These are phyloP conservation scores for Leptographium galeiforme DNA, from an alignment of 2,329 filamentous ascomycete species.

Conservation along the genomic window DNA sequence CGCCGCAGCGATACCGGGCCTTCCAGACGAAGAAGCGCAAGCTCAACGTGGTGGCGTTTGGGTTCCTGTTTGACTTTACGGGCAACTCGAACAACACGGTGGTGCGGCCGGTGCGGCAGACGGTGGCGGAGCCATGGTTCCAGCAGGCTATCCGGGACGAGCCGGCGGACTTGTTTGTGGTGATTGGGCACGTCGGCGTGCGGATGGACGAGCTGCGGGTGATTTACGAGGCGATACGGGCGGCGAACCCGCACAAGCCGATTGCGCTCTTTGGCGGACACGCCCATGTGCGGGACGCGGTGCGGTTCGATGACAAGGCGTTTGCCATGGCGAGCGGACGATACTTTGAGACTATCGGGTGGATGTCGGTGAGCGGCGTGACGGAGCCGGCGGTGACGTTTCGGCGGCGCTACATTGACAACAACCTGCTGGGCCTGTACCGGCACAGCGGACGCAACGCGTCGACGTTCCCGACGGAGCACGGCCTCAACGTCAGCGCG, in stretches of 20 bases:
- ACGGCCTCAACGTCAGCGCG: slow-evolving; percentile 57
- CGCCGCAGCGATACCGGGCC: slow-evolving; percentile 62
- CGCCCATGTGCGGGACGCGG: slow-evolving; percentile 75
- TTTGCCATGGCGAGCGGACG: slow-evolving; percentile 75
- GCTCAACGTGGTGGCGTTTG: slow-evolving; percentile 74
- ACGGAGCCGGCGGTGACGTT: slow-evolving; percentile 33
- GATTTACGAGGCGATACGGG: slow-evolving; percentile 67
- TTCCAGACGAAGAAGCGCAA: slow-evolving; percentile 86
- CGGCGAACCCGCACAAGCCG: slow-evolving; percentile 63
- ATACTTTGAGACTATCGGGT: slow-evolving; percentile 92
- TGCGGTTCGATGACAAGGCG: slow-evolving; percentile 63
- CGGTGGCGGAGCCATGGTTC: slow-evolving; percentile 80
- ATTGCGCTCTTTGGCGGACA: slow-evolving; percentile 91
- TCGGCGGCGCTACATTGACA: slow-evolving; percentile 78
- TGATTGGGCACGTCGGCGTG: slow-evolving; percentile 74
- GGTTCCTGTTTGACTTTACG: slow-evolving; percentile 89
- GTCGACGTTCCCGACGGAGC: slow-evolving; percentile 60
- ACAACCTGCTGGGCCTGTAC: slow-evolving; percentile 74
- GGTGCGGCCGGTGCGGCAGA: slow-evolving; percentile 66
- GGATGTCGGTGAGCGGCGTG: slow-evolving; percentile 56
- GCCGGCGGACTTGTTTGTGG: slow-evolving; percentile 65
- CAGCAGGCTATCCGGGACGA: slow-evolving; percentile 72
- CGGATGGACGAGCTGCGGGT: slow-evolving; percentile 66
- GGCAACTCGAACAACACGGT: slow-evolving; percentile 84
- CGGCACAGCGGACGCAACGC: slow-evolving; percentile 65